Evolutionary conservation across 441 rosid species (phyloP), one percentile per base, ranked within the genome.

Genomic region (Euphorbia corollata): DNA sequence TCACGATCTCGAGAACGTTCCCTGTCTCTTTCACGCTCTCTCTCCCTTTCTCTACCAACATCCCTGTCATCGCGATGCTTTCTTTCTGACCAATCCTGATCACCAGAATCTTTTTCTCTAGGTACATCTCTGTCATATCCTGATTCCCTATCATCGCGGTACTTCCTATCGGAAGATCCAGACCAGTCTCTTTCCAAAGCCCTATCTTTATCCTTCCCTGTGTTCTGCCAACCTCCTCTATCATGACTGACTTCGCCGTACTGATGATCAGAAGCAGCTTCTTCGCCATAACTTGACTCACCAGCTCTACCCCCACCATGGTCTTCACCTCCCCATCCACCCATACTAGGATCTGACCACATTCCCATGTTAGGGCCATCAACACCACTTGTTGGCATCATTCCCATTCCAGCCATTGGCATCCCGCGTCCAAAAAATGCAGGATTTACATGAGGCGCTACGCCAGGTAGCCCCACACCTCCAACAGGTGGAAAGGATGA

Each of bases 361-460:
- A 88, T 88, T 74, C 89, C 95, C 86, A 84, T 81, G 70, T 83
- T 83, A 62, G 86, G 92, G 24, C 88, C 94, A 67, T 88, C 97
- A 65, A 79, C 78, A 65, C 82, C 89, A 65, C 80, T 51, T 13
- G 74, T 63, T n/a, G 85, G 89, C 94, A 88, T 86, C 95, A 87
- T 90, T 43, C 95, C 92, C 91, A 90, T 84, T 68, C 86, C 92
- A 76, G 79, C 82, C 82, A 85, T 82, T 0, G 90, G 89, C 88
- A 90, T 86, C 61, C 92, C 91, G 67, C 87, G 78, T 55, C 86
- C 87, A 70, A 90, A 90, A 73, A 90, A 85, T n/a, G 92, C 92
- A 27, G 92, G 95, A 79, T 90, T 90, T 59, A 90, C 87, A 78
- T 88, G 97, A 62, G 97, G 97, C 63, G 95, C 95, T 64, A 86